A percentile compares a stretch with the other conserved stretches of the same genome.
Evolutionary conservation across 2,329 filamentous ascomycete genomes (phyloP).

Genomic region (Plenodomus biglobosus): DNA sequence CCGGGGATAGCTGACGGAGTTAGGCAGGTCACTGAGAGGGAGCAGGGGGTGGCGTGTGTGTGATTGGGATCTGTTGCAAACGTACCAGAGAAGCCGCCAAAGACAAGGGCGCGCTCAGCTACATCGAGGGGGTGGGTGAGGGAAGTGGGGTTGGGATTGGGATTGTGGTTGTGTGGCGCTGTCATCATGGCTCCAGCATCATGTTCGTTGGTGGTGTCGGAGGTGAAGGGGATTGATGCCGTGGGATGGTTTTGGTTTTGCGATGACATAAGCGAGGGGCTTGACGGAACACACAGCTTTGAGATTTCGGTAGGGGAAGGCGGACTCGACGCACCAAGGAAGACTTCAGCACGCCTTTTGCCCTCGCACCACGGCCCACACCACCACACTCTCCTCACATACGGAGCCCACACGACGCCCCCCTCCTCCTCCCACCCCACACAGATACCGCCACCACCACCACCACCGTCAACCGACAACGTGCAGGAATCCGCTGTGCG

Average conservation of each 20-base stretch:
- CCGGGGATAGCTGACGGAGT: slow-evolving; percentile 61
- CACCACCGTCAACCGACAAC: slow-evolving; percentile 20
- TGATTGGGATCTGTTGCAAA: slow-evolving; percentile 3
- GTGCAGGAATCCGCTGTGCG: slow-evolving; percentile 41
- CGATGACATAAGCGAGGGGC: slow-evolving; percentile 14
- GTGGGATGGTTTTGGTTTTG: background rate
- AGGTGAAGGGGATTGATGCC: background rate
- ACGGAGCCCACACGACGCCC: slow-evolving; percentile 9
- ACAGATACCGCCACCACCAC: slow-evolving; percentile 10
- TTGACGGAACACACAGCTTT: slow-evolving; percentile 27
- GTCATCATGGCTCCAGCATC: slow-evolving; percentile 23
- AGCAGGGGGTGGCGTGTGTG: no score
- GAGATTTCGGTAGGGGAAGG: slow-evolving; percentile 22
- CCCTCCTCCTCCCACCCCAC: slow-evolving; percentile 28
- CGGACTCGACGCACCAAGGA: slow-evolving; percentile 14
- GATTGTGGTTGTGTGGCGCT: slow-evolving; percentile 31
- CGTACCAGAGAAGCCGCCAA: slow-evolving; percentile 38
- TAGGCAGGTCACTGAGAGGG: slow-evolving; percentile 11
- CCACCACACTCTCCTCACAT: no score
- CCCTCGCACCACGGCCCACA: no score
- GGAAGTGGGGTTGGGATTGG: no score
- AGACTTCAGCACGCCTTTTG: slow-evolving; percentile 1
- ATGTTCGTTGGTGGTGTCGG: background rate
- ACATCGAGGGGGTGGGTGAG: slow-evolving; percentile 35
- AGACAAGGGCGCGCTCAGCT: slow-evolving; percentile 22